Base-by-base conservation (phyloP, 108 stramenopile genomes). In the Cyclotella kingstonii region DNA sequence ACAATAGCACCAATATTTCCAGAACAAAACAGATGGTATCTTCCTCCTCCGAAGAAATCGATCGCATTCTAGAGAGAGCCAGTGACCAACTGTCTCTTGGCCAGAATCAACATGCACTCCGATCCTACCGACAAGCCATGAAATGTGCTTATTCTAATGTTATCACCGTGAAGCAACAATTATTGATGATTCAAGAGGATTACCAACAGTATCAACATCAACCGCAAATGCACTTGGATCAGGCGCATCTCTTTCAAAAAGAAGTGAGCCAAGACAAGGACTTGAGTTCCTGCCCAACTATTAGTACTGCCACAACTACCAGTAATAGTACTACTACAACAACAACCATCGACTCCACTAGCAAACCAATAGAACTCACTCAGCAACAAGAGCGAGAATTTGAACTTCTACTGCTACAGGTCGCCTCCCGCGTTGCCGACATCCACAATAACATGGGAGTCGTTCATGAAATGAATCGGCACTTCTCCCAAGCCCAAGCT, bases 361-460 rank as follows among this genome's bases (percentile, higher is more conserved):
- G 22, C 21, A 26, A 22, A 17, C 9, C 35, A 19, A 41, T 56
- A 12, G 56, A 63, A 21, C 42, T 59, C 29, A 63, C 56, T 28
- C 63, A 50, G 35, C 48, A 63, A 41, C 55, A 72, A 38, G 70
- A 64, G 35, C 29, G 29, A 12, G 48, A 51, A 22, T 63, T 72
- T 25, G 62, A 72, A 57, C 38, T 63, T 25, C 35, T 62, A n/a
- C 56, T 72, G 4, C 70, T 72, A 21, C 55, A 64, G 36, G 70
- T 72, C 18, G 70, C 70, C 31, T 63, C 62, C 18, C 40, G 70
- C 11, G 70, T 72, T 0, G 70, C 70, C 4, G 63, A 72, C 23
- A 57, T 72, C 4, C 70, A 72, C 34, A 72, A 72, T 38, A 72
- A 72, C 38, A 64, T 72, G 70, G 70, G 70, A 29, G 61, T 72